Percentiles rank a stretch among this genome's conserved stretches.
Evolutionary conservation across 1,284 basidiomycete genomes (phyloP).

Genomic region (Golubevia sp.): DNA sequence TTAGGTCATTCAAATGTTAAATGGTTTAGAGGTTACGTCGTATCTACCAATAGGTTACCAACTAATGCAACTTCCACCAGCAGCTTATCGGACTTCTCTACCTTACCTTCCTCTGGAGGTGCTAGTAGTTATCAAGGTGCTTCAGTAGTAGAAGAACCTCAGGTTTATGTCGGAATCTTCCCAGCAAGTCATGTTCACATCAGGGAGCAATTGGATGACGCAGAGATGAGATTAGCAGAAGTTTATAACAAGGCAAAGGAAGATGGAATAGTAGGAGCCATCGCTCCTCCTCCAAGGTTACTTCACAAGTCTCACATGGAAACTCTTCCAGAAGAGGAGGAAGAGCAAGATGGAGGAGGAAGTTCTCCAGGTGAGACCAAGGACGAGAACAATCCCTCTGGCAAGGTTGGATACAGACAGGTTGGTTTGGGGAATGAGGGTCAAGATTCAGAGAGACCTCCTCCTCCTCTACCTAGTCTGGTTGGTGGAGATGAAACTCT

Average conservation of each 20-base stretch:
- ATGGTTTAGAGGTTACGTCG: conserved; percentile 72
- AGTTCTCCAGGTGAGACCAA: not conserved
- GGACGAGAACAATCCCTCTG: not conserved
- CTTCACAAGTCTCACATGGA: conserved; percentile 27
- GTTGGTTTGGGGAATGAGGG: conserved; percentile 23
- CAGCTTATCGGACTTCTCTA: conserved; percentile 39
- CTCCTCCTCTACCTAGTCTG: conserved; percentile 88
- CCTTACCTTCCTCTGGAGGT: conserved; percentile 16
- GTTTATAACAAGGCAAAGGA: conserved; percentile 64
- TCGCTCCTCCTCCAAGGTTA: conserved; percentile 16
- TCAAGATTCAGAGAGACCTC: conserved; percentile 63
- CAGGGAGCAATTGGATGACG: conserved; percentile 84
- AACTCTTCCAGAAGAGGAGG: conserved; percentile 32
- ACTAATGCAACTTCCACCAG: conserved; percentile 61
- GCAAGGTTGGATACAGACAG: conserved; percentile 2
- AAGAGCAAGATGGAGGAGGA: conserved; percentile 25
- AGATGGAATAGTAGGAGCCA: conserved; percentile 34
- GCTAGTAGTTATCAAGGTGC: conserved; percentile 3
- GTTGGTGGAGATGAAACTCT: conserved; percentile 65
- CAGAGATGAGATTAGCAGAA: conserved; percentile 79
- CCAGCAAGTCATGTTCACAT: conserved; percentile 87
- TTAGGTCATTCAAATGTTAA: conserved; percentile 38
- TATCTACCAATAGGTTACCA: conserved; percentile 65
- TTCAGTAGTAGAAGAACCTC: conserved; percentile 65
- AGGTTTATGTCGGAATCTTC: conserved; percentile 95